A percentile compares a stretch with the other conserved stretches of the same genome.
Evolutionary conservation across 179 eudicot species (phyloP).

Genomic region (Camellia oleifera): DNA sequence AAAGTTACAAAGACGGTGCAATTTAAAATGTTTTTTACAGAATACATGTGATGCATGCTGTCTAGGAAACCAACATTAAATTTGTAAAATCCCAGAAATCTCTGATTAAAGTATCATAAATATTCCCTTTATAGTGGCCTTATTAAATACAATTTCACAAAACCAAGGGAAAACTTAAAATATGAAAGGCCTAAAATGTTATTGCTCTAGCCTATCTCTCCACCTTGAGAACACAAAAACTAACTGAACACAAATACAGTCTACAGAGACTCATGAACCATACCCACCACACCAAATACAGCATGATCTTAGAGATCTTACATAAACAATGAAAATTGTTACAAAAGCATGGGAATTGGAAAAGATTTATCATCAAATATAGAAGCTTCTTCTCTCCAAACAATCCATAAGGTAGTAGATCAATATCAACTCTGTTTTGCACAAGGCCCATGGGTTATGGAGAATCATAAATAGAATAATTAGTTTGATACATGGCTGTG

Average conservation of each 20-base stretch:
- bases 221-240: background rate
- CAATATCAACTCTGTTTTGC: background rate
- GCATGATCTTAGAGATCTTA: background rate
- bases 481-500: background rate
- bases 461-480: background rate
- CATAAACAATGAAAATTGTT: background rate
- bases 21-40: background rate
- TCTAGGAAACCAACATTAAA: background rate
- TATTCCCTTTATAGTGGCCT: background rate
- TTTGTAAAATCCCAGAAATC: background rate
- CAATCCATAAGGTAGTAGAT: background rate
- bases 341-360: background rate
- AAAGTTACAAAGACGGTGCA: constrained; percentile 11
- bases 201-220: background rate
- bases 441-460: background rate
- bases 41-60: background rate
- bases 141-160: background rate
- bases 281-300: background rate
- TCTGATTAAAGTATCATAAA: background rate
- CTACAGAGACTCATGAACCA: background rate
- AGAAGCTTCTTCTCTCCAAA: background rate
- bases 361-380: background rate
- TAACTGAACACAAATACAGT: background rate
- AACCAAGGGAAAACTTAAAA: background rate
- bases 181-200: background rate